These are phyloP conservation scores for Isoetes taiwanensis DNA, from an alignment of 75 land plant genomes.

Conservation along the genomic window DNA sequence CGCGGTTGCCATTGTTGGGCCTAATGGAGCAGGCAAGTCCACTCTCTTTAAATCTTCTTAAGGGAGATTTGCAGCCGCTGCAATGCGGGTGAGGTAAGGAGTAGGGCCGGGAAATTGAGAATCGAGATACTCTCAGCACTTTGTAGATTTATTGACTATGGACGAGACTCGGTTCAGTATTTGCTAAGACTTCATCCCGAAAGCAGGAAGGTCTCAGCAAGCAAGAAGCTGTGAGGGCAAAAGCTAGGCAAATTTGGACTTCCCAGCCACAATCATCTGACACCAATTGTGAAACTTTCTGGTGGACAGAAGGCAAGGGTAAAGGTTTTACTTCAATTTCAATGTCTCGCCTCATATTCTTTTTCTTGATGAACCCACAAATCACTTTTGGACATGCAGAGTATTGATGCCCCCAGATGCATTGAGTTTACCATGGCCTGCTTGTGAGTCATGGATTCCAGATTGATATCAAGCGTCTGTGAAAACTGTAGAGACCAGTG, in stretches of 20 bases:
- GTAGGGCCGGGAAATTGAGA: conserved; percentile 79
- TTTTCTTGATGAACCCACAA: conserved; percentile 89
- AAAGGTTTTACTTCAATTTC: conserved; percentile 89
- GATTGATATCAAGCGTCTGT: conserved; percentile 87
- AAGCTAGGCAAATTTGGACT: conserved; percentile 93
- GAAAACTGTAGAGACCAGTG: conserved; percentile 83
- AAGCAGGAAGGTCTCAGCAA: conserved; percentile 91
- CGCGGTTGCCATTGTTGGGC: conserved; percentile 98
- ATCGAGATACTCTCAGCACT: conserved; percentile 97
- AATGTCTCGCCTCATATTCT: conserved; percentile 90
- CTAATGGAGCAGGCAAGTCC: conserved; percentile 95
- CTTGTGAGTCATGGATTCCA: conserved; percentile 89
- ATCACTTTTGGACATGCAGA: conserved; percentile 94
- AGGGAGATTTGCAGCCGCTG: conserved; percentile 82
- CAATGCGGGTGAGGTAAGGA: conserved; percentile 53
- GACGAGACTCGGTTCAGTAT: conserved; percentile 84
- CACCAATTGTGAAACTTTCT: conserved; percentile 86
- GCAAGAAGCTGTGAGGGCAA: conserved; percentile 87
- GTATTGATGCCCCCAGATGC: conserved; percentile 96
- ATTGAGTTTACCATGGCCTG: conserved; percentile 83
- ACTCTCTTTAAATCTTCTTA: conserved; percentile 84
- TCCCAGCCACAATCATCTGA: conserved; percentile 86
- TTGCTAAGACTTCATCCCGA: conserved; percentile 87
- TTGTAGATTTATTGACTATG: conserved; percentile 89
- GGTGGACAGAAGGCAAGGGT: conserved; percentile 79